These are phyloP conservation scores for Kickxella alabastrina DNA, from an alignment of 192 early-diverging fungal species.

Conservation along the genomic window DNA sequence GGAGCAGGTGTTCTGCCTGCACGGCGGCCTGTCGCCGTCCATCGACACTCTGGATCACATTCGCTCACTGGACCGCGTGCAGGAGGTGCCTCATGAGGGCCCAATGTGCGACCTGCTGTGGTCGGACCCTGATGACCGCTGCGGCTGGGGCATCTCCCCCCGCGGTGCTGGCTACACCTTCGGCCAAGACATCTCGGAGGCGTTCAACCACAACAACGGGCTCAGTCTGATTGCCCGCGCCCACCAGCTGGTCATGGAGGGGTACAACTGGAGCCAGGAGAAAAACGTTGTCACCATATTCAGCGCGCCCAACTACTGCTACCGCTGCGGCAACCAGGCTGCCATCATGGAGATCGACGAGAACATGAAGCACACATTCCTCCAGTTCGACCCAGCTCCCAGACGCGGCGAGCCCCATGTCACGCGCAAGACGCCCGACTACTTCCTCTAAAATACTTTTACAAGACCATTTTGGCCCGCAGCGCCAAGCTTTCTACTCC, in stretches of 20 bases:
- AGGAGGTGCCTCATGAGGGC: conserved; percentile 85
- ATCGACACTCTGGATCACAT: conserved; percentile 98
- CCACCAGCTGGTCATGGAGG: conserved; percentile 92
- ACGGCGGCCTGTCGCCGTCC: conserved; percentile 93
- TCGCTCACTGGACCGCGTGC: conserved; percentile 89
- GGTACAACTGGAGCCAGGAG: conserved; percentile 99
- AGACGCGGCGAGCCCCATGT: conserved; percentile 97
- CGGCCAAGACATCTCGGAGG: conserved; percentile 82
- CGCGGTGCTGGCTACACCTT: conserved; percentile 86
- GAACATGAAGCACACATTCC: conserved; percentile 97
- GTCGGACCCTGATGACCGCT: conserved; percentile 84
- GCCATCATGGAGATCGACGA: conserved; percentile 99
- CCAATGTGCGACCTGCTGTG: conserved; percentile 86
- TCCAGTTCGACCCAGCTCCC: conserved; percentile 98
- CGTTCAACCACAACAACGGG: conserved; percentile 93
- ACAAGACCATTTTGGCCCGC: too few relatives aligned
- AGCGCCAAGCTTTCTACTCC: neutral
- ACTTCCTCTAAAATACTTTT: conserved; percentile 87
- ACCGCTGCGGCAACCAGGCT: conserved; percentile 99
- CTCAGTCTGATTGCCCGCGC: conserved; percentile 95
- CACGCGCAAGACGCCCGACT: conserved; percentile 96
- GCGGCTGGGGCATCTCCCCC: conserved; percentile 84
- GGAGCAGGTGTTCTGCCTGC: conserved; percentile 96
- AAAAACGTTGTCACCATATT: conserved; percentile 99
- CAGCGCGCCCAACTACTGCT: conserved; percentile 99